A percentile compares a stretch with the other conserved stretches of the same genome.
phyloP scores from a whole-genome alignment of 2,329 filamentous ascomycete species.

The Cercospora zeina region DNA sequence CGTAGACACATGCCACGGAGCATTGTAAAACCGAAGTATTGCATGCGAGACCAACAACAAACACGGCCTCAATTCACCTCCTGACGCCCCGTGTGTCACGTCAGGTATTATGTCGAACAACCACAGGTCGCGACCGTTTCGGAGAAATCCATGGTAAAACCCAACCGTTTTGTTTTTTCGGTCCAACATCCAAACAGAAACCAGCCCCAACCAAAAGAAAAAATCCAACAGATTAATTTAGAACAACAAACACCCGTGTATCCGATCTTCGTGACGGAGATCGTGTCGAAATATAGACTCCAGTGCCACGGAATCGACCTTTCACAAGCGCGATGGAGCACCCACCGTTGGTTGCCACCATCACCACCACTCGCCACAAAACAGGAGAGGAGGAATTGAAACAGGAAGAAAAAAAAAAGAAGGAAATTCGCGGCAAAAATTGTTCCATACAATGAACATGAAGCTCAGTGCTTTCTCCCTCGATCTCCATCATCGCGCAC shows the following conservation, averaged over 20 bases:
- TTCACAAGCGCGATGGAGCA: slow-evolving; percentile 4
- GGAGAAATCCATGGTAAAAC: too few species aligned
- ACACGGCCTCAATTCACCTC: too few species aligned
- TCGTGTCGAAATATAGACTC: slow-evolving; percentile 6
- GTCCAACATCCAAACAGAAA: too few species aligned
- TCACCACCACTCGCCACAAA: not conserved
- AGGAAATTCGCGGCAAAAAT: not conserved
- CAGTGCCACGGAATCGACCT: slow-evolving; percentile 6
- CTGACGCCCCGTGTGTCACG: too few species aligned
- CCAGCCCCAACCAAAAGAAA: not conserved
- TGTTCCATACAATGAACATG: slow-evolving; percentile 9
- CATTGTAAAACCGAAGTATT: not conserved
- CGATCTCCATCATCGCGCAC: slow-evolving; percentile 7
- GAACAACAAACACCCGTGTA: too few species aligned
- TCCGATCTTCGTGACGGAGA: not conserved
- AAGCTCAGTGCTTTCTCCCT: not conserved
- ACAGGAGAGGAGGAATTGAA: not conserved
- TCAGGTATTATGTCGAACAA: too few species aligned
- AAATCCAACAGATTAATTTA: not conserved
- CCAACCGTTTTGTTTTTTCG: too few species aligned
- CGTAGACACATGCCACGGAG: not conserved
- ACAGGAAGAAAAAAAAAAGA: not conserved
- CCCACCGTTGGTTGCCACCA: too few species aligned
- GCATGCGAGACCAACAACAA: not conserved
- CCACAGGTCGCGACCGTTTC: too few species aligned